Evolutionary conservation across 179 eudicot species (phyloP), one percentile per base, ranked within the genome.

Genomic region (Drosera spatulata): DNA sequence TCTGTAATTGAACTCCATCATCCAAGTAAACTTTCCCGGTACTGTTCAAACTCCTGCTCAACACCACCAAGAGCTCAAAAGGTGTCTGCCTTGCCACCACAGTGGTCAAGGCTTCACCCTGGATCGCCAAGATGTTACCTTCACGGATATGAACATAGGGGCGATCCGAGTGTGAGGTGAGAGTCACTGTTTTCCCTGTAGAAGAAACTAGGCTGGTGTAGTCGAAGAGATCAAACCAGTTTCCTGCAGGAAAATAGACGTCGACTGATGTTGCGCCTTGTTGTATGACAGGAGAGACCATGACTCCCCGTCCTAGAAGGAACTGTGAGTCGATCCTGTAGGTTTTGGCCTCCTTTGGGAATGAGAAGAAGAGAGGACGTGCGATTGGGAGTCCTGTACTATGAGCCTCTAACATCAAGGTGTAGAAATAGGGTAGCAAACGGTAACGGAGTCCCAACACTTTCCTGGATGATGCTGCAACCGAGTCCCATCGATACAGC

Each of bases 301-400:
- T 61, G 12, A 89, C 68, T 6, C 91, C 95, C 61, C 74, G 76
- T 10, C 97, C 97, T 10, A 89, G 56, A 37, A 89, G 89, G 53
- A 87, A 89, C 65, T 89, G 97, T 0, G 82, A 71, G 85, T 66
- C 71, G 57, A 87, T 78, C 5, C 46, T 80, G 45, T 84, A 87
- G 53, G 88, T 79, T 40, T 61, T 53, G 15, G 65, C 39, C 59
- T 89, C 95, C 15, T 74, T 66, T 0, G 97, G 85, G 65, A 87
- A 87, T 6, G 89, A 79, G 70, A 89, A 89, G 85, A 89, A 87
- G 49, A 89, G 80, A 55, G 97, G 95, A 0, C 97, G 79, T 7
- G 88, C 85, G 6, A 89, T 79, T 33, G 97, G 97, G 39, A 61
- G 70, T 44, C 95, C 97, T 48, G 62, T 73, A 5, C 55, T 60